Percentiles rank a stretch among this genome's conserved stretches.
These are phyloP conservation scores for Penicillium sp. DNA, from an alignment of 2,329 filamentous ascomycete species.

Conservation along the genomic window DNA sequence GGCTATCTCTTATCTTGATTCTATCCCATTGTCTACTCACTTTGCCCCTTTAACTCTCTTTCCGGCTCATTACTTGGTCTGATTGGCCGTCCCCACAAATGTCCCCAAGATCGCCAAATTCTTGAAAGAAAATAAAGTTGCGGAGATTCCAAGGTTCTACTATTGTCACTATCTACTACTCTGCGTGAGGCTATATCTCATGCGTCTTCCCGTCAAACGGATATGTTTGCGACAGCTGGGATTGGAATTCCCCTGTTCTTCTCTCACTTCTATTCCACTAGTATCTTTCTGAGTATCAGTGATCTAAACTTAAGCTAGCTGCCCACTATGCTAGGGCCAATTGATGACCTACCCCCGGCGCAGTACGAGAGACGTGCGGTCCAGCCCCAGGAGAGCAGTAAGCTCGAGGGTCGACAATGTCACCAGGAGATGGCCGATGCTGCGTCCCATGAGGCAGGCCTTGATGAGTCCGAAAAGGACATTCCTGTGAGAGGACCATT, in stretches of 20 bases:
- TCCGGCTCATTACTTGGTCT: neutral
- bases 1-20: slow-evolving; percentile 13
- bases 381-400: slow-evolving; percentile 26
- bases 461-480: slow-evolving; percentile 40
- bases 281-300: neutral
- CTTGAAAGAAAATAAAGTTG: neutral
- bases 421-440: slow-evolving; percentile 48
- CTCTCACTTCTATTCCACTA: neutral
- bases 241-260: neutral
- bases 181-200: neutral
- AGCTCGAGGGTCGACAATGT: slow-evolving; percentile 29
- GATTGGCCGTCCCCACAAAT: neutral
- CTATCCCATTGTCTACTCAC: neutral
- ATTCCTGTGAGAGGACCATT: slow-evolving; percentile 34
- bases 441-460: slow-evolving; percentile 45
- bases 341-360: slow-evolving; percentile 16
- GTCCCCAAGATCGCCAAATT: neutral
- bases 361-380: slow-evolving; percentile 23
- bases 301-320: neutral
- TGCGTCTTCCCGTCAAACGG: neutral
- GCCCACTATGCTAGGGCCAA: slow-evolving; percentile 14
- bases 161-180: neutral
- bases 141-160: too few relatives aligned
- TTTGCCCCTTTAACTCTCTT: neutral
- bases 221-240: neutral